These are phyloP conservation scores for Allantophomopsis cytisporea DNA, from an alignment of 2,329 filamentous ascomycete species.

Conservation along the genomic window DNA sequence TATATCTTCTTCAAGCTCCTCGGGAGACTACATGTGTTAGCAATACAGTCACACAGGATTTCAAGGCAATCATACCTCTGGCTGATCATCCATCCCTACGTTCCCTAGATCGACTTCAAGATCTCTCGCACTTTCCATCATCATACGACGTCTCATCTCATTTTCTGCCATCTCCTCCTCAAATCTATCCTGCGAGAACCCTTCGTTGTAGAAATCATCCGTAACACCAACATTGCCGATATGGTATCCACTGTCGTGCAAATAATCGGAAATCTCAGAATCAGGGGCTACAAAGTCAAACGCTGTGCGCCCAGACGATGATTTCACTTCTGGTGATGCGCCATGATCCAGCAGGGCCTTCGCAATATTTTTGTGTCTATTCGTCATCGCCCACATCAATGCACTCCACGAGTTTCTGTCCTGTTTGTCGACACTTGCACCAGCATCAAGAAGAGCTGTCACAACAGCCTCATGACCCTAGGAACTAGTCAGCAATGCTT, in stretches of 20 bases:
- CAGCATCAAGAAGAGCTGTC: conserved; percentile 67
- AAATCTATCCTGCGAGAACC: conserved; percentile 84
- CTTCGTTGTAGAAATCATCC: conserved; percentile 89
- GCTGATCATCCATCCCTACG: conserved; percentile 87
- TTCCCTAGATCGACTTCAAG: conserved; percentile 94
- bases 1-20: conserved; percentile 76
- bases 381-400: conserved; percentile 99
- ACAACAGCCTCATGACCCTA: conserved; percentile 86
- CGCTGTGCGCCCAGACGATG: conserved; percentile 82
- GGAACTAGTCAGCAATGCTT: conserved; percentile 5
- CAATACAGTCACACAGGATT: background rate
- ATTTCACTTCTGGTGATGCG: conserved; percentile 91
- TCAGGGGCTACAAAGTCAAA: conserved; percentile 93
- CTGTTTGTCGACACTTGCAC: conserved; percentile 81
- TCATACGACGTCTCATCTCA: conserved; percentile 91
- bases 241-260: conserved; percentile 87
- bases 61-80: conserved; percentile 49
- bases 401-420: conserved; percentile 96
- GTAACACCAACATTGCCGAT: conserved; percentile 68
- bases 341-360: conserved; percentile 87
- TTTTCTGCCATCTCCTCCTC: conserved; percentile 97
- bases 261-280: conserved; percentile 91
- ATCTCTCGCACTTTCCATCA: conserved; percentile 97
- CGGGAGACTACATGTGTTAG: conserved; percentile 37
- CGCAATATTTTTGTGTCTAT: conserved; percentile 89